Evolutionary conservation across 352 stramenopile species (phyloP), one percentile per base, ranked within the genome.

Genomic region (Phytopythium kandeliae): DNA sequence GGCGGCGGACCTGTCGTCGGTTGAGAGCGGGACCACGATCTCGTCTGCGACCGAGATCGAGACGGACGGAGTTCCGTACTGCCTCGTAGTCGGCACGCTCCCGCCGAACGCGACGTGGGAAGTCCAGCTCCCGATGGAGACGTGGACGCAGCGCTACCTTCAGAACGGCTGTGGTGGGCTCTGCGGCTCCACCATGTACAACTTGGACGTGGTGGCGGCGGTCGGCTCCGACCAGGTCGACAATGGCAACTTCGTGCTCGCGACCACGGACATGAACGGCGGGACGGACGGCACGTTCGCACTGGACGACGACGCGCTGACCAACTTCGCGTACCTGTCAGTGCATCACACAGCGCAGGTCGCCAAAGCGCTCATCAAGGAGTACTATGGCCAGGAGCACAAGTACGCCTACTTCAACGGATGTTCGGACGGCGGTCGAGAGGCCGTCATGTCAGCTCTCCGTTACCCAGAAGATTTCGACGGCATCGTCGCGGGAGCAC

Each of bases 341-440:
- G 65, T 73, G 31, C 68, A 78, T 54, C 55, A 63, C 52, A 73
- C 64, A 16, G 59, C 68, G 0, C 38, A 69, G 30, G 55, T 57
- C 3, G 57, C 68, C 35, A 78, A 78, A 59, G 45, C 65, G 47
- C 52, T 78, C 36, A 75, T 74, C 46, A 51, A 63, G 36, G 28
- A 51, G 26, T 78, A 66, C 55, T 73, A 78, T 47, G 65, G 62
- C 7, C 68, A 74, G 48, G 57, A 57, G 16, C 56, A 41, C 35
- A 51, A 46, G 35, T 75, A 70, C 37, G 67, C 65, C 35, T 78
- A 78, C 57, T 78, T 78, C 53, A 75, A 63, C 48, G 63, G 66
- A 21, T 75, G 66, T 52, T 75, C 66, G 3, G 66, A 75, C 9
- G 66, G 66, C 31, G 66, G 66, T 33, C 66, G 66, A 2, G 66